These are phyloP conservation scores for Poa annua DNA, from an alignment of 176 grass and related monocot genomes.

Conservation along the genomic window DNA sequence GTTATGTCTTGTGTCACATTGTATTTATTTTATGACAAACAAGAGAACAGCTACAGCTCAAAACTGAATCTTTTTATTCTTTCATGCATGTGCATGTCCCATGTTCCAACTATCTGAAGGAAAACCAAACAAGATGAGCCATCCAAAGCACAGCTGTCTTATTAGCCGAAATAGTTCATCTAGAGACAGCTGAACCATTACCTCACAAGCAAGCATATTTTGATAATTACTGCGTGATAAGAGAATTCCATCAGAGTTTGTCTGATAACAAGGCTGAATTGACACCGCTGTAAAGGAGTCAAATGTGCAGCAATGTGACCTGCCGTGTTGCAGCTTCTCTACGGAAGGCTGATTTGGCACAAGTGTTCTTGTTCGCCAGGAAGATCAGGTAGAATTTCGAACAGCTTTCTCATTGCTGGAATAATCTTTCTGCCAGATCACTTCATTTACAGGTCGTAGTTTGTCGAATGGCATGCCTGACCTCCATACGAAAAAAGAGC, in stretches of 20 bases:
- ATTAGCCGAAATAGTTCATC: not conserved
- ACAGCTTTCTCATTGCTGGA: not conserved
- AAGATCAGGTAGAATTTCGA: constrained; percentile 23
- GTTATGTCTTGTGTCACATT: not conserved
- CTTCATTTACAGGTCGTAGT: not conserved
- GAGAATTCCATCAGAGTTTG: constrained; percentile 1
- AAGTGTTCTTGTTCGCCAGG: constrained; percentile 22
- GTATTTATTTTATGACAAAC: not conserved
- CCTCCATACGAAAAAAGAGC: not conserved
- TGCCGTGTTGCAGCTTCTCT: constrained; percentile 27
- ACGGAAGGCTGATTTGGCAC: not conserved
- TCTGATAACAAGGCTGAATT: constrained; percentile 30
- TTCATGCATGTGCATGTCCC: not conserved
- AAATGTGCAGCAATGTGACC: constrained; percentile 17
- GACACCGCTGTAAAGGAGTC: constrained; percentile 7
- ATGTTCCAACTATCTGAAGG: not conserved
- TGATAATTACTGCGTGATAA: not conserved
- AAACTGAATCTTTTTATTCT: not conserved
- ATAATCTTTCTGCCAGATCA: not conserved
- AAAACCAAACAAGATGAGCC: not conserved
- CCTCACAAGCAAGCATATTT: not conserved
- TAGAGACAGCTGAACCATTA: not conserved
- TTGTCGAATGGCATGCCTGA: not conserved
- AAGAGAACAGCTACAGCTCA: not conserved
- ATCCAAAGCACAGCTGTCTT: not conserved